Evolutionary conservation across 129 eudicot genomes (phyloP), one percentile per base, ranked within the genome.

Genomic region (Artemisia annua): DNA sequence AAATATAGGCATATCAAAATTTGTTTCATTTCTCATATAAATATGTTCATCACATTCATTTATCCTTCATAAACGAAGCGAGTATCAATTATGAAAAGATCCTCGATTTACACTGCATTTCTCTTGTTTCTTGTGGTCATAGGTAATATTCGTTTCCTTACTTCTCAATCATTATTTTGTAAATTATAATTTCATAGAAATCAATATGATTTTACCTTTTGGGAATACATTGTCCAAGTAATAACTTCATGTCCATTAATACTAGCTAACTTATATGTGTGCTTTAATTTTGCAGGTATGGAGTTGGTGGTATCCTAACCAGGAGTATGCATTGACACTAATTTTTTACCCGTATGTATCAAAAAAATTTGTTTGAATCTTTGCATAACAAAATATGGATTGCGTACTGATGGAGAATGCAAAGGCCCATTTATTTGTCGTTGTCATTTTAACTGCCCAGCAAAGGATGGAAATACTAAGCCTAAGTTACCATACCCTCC

Each of bases 381-480:
- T 16, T 66, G 71, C 19, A 3, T 44, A 0, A 13, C 17, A 48
- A 2, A 2, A 5, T 24, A 46, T 66, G 57, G 57, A 46, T 13
- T n/a, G n/a, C n/a, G n/a, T n/a, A n/a, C n/a, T 1, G 11, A n/a
- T n/a, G n/a, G n/a, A n/a, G 71, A 66, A 66, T 66, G 71, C 39
- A 66, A 66, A 19, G 46, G 18, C 8, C 43, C 11, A 18, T 3
- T 66, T 4, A 20, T 11, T 22, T 66, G 71, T 48, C 55, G 35
- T 44, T 66, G 71, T 48, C 22, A 66, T 66, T 24, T 14, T 66
- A 10, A 48, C 7, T 66, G 71, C 7, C 62, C 62, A 11, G 17
- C 56, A 51, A 51, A 51, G 5, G 17, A 13, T 51, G 43, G 7
- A 32, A 32, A 32, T 4, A 5, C 1, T 32, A 32, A 32, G 1